Percentiles rank a stretch among this genome's conserved stretches.
These are phyloP conservation scores for Fraxinus platypoda DNA, from an alignment of 305 asterid genomes.

Conservation along the genomic window DNA sequence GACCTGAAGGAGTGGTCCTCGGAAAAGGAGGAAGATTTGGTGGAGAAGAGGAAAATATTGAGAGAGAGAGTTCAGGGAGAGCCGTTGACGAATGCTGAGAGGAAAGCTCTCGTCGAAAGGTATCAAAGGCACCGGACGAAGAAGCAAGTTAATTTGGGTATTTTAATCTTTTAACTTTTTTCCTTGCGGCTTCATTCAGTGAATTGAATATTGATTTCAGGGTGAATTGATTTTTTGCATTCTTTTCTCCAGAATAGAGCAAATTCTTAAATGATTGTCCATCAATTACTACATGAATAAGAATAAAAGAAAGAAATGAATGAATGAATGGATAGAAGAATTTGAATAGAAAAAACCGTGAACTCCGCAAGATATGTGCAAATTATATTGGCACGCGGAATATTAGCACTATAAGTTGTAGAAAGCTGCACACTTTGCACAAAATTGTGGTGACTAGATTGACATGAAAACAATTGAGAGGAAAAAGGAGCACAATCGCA, in stretches of 20 bases:
- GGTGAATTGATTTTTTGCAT: not conserved
- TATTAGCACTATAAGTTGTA: not conserved
- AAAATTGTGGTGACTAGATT: not conserved
- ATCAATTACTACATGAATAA: not conserved
- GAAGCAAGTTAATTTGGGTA: conserved; percentile 87
- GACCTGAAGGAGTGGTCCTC: conserved; percentile 67
- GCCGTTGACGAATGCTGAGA: conserved; percentile 70
- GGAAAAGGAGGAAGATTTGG: conserved; percentile 55
- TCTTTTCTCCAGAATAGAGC: not conserved
- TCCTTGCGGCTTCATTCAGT: conserved; percentile 1
- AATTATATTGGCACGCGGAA: not conserved
- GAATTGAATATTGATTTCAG: not conserved
- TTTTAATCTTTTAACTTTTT: conserved; percentile 13
- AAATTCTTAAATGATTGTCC: not conserved
- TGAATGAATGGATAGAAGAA: not conserved
- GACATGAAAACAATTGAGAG: not conserved
- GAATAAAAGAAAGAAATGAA: not conserved
- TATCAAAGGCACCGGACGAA: conserved; percentile 69
- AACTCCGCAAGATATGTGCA: not conserved
- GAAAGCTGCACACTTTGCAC: not conserved
- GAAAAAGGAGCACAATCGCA: not conserved
- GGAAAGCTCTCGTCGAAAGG: conserved; percentile 66
- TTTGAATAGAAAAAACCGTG: not conserved
- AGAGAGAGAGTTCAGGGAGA: conserved; percentile 66
- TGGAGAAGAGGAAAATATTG: conserved; percentile 62